Percentiles rank a stretch among this genome's conserved stretches.
Conservation (phyloP, 2,329 filamentous ascomycete species). For the Byssoonygena ceratinophila region DNA sequence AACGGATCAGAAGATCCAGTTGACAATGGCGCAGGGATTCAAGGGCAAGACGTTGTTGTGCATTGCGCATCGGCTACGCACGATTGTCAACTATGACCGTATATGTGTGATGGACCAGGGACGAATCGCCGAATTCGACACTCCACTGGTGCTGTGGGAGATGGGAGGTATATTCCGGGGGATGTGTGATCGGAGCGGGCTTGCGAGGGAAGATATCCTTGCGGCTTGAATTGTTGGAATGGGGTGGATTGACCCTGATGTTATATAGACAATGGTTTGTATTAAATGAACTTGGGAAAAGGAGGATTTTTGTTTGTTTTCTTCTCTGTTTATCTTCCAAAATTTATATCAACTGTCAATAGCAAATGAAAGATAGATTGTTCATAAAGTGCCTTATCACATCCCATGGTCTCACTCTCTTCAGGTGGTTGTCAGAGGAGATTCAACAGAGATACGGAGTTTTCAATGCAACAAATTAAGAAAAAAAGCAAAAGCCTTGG, state of each 20-base stretch:
- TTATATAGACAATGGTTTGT: too few relatives aligned
- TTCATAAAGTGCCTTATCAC: too few relatives aligned
- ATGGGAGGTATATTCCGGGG: conserved; percentile 67
- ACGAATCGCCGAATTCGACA: conserved; percentile 73
- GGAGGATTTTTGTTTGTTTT: background rate
- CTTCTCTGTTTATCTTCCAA: too few relatives aligned
- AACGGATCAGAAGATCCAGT: conserved; percentile 90
- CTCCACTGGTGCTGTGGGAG: conserved; percentile 62
- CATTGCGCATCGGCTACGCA: conserved; percentile 84
- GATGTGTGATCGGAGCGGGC: conserved; percentile 84
- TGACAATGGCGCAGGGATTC: conserved; percentile 76
- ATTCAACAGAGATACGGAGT: too few relatives aligned
- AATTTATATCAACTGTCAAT: too few relatives aligned
- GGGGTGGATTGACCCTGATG: background rate
- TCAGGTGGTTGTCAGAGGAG: too few relatives aligned
- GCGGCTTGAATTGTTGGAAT: background rate
- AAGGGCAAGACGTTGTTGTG: conserved; percentile 77
- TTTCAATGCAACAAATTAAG: too few relatives aligned
- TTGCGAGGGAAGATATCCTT: conserved; percentile 40
- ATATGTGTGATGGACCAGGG: conserved; percentile 96
- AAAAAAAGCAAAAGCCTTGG: too few relatives aligned
- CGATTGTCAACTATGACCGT: conserved; percentile 86
- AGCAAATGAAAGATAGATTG: too few relatives aligned
- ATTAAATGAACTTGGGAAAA: too few relatives aligned
- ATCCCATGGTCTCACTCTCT: background rate